These are phyloP conservation scores for Malania oleifera DNA, from an alignment of 164 flowering plant species.

Conservation along the genomic window DNA sequence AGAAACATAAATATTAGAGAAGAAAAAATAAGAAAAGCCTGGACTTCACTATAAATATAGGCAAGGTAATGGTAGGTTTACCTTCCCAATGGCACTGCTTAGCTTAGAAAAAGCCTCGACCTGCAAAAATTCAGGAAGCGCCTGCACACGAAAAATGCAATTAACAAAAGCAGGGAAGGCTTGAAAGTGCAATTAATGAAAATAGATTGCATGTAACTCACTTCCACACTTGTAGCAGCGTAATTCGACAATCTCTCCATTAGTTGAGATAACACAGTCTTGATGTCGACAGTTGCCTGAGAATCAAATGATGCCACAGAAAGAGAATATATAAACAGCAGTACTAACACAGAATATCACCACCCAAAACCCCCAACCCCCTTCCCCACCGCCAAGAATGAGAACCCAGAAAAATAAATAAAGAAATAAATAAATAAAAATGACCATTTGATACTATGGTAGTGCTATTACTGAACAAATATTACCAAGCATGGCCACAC, in stretches of 20 bases:
- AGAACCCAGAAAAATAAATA: too few species aligned
- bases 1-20: too few species aligned
- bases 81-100: constrained; percentile 93
- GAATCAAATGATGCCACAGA: constrained; percentile 6
- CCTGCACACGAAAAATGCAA: constrained; percentile 36
- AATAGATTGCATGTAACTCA: constrained; percentile 25
- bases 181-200: not conserved
- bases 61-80: constrained; percentile 18
- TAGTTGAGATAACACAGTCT: constrained; percentile 79
- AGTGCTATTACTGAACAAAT: too few species aligned
- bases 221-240: constrained; percentile 80
- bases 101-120: constrained; percentile 95
- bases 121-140: constrained; percentile 88
- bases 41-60: not conserved
- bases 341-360: not conserved
- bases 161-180: constrained; percentile 4
- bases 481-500: too few species aligned
- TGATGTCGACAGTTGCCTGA: constrained; percentile 93
- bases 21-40: too few species aligned
- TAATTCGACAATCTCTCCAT: constrained; percentile 96
- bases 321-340: not conserved
- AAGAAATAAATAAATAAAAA: too few species aligned
- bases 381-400: too few species aligned
- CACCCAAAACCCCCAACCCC: not conserved
- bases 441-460: too few species aligned